A percentile compares a stretch with the other conserved stretches of the same genome.
Conservation (phyloP, 352 stramenopile species). For the Phytophthora melonis region DNA sequence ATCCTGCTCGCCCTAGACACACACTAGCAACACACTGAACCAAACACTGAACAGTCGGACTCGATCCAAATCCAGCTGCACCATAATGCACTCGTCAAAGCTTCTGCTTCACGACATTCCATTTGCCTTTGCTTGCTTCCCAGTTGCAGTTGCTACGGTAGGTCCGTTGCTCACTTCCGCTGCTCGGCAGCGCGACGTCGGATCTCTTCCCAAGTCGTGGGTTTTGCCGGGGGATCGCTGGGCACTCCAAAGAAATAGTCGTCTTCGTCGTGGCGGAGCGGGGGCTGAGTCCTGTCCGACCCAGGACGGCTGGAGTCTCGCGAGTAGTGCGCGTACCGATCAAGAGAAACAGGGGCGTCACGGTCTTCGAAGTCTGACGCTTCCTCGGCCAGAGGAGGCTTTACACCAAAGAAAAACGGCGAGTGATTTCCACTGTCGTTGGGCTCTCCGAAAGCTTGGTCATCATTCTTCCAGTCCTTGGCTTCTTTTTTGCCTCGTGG, state of each 20-base stretch:
- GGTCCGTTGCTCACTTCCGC: conserved; percentile 51
- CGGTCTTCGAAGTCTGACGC: conserved; percentile 10
- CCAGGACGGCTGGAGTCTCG: conserved; percentile 16
- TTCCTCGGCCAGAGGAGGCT: conserved; percentile 16
- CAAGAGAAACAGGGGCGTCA: conserved; percentile 45
- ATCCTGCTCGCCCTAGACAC: conserved; percentile 12
- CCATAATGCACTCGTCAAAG: background rate
- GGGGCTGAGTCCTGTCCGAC: conserved; percentile 21
- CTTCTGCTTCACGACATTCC: conserved; percentile 11
- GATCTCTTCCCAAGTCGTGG: conserved; percentile 84
- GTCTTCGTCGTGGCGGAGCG: conserved; percentile 54
- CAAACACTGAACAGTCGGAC: conserved; percentile 26
- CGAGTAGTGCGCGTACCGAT: conserved; percentile 49
- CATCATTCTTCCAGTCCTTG: conserved; percentile 11
- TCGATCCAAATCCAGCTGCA: conserved; percentile 23
- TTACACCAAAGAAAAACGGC: conserved; percentile 66
- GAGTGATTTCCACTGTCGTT: conserved; percentile 32
- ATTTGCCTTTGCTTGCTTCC: background rate
- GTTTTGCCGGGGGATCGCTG: conserved; percentile 39
- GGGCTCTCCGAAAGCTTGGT: conserved; percentile 33
- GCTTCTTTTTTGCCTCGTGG: conserved; percentile 23
- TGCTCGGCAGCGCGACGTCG: conserved; percentile 61
- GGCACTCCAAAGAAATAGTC: conserved; percentile 58
- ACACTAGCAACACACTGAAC: background rate
- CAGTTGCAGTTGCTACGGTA: background rate